These are phyloP conservation scores for Ophiostoma australiae DNA, from an alignment of 2,329 filamentous ascomycete genomes.

Conservation along the genomic window DNA sequence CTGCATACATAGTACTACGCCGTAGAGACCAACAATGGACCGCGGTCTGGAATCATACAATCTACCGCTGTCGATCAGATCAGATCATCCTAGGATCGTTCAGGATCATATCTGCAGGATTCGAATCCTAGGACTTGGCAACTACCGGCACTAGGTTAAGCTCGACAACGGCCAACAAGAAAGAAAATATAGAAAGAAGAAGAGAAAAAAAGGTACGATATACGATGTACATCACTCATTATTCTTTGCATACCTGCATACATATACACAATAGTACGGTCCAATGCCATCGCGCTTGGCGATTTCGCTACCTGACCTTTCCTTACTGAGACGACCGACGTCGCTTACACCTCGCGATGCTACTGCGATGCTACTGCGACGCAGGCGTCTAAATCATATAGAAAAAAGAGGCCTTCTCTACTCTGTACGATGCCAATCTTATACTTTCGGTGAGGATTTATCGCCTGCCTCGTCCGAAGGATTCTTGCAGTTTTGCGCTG, in stretches of 20 bases:
- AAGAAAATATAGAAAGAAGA: too few relatives aligned
- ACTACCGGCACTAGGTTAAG: not conserved
- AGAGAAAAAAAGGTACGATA: too few relatives aligned
- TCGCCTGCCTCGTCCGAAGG: not conserved
- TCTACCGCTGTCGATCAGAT: too few relatives aligned
- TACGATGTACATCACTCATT: too few relatives aligned
- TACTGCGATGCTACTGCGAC: not conserved
- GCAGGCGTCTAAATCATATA: not conserved
- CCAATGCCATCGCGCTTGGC: not conserved
- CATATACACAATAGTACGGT: too few relatives aligned
- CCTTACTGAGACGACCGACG: not conserved
- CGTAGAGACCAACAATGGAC: too few relatives aligned
- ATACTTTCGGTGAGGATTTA: not conserved
- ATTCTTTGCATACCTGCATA: too few relatives aligned
- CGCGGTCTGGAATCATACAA: too few relatives aligned
- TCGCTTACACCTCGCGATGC: too few relatives aligned
- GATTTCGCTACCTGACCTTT: not conserved
- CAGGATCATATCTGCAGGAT: not conserved
- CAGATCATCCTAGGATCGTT: not conserved
- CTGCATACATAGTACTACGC: too few relatives aligned
- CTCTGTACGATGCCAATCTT: not conserved
- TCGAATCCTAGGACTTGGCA: not conserved
- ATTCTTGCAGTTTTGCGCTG: not conserved
- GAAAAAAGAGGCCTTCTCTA: not conserved
- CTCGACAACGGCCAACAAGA: too few relatives aligned